Conservation (phyloP, 345 rosid species). For the Syzygium oleosum region DNA sequence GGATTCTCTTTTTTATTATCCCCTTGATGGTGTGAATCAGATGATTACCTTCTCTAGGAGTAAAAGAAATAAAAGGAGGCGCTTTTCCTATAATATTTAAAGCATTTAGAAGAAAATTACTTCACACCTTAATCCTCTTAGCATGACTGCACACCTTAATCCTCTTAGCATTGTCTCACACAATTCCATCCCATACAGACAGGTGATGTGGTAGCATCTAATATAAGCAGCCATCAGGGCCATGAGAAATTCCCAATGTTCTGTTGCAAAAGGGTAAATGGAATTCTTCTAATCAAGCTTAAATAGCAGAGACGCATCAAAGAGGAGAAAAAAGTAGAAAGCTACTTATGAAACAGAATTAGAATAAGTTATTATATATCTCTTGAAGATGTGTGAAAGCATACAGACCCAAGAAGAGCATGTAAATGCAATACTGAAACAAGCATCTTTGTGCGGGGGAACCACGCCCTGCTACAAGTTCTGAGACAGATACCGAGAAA, state of each 20-base stretch:
- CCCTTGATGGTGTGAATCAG: neutral
- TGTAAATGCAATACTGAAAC: neutral
- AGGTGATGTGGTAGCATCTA: neutral
- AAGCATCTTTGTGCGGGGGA: neutral
- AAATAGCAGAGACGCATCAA: neutral
- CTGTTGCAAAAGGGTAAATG: neutral
- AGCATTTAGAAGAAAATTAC: neutral
- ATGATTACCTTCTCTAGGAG: neutral
- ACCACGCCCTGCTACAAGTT: neutral
- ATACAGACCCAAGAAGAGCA: neutral
- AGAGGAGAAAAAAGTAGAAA: neutral
- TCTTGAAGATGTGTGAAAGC: neutral
- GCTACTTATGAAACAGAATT: neutral
- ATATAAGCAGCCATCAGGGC: neutral
- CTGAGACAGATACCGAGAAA: neutral
- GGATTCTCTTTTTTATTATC: neutral
- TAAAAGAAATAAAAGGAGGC: no score
- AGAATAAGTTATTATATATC: neutral
- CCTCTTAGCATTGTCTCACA: neutral
- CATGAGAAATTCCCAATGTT: neutral
- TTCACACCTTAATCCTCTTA: no score
- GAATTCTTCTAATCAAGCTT: neutral
- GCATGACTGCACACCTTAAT: neutral
- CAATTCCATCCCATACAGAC: neutral
- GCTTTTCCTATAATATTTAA: neutral